Conservation (phyloP, 106 monocot species). For the Amphibolis antarctica region DNA sequence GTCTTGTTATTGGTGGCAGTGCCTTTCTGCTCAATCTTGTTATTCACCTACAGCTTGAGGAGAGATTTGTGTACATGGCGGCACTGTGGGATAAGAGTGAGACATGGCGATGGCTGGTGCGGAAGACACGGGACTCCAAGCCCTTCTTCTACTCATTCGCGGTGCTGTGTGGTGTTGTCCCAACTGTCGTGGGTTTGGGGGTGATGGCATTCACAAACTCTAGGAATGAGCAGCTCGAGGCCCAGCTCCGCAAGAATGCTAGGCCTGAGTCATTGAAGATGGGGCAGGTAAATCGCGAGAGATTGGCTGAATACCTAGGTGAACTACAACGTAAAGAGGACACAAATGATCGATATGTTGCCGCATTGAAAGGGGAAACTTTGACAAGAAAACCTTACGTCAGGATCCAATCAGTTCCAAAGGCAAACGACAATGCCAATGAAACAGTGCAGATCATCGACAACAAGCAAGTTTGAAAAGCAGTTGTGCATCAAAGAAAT, state of each 20-base stretch:
- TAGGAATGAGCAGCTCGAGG: constrained; percentile 72
- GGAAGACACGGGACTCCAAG: constrained; percentile 76
- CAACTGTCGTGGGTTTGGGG: constrained; percentile 70
- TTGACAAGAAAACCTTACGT: constrained; percentile 80
- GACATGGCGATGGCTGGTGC: constrained; percentile 85
- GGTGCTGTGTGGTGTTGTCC: constrained; percentile 67
- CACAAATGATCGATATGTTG: constrained; percentile 86
- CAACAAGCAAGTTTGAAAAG: too few species aligned
- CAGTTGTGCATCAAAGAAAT: too few species aligned
- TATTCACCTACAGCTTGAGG: too few species aligned
- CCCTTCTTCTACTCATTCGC: constrained; percentile 91
- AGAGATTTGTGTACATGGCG: not conserved
- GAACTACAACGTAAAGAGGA: constrained; percentile 91
- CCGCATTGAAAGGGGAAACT: constrained; percentile 79
- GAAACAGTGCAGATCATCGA: not conserved
- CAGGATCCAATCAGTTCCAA: constrained; percentile 62
- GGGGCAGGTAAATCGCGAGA: constrained; percentile 86
- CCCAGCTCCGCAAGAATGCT: constrained; percentile 71
- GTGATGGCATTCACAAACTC: constrained; percentile 85
- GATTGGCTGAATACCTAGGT: constrained; percentile 79
- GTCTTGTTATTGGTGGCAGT: too few species aligned
- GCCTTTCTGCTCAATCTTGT: too few species aligned
- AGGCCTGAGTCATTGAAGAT: constrained; percentile 91
- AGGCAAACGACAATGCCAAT: constrained; percentile 6
- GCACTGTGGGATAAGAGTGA: constrained; percentile 74